Percentiles rank a stretch among this genome's conserved stretches.
phyloP scores from a whole-genome alignment of 202 grass and related monocot species.

The Setaria italica region DNA sequence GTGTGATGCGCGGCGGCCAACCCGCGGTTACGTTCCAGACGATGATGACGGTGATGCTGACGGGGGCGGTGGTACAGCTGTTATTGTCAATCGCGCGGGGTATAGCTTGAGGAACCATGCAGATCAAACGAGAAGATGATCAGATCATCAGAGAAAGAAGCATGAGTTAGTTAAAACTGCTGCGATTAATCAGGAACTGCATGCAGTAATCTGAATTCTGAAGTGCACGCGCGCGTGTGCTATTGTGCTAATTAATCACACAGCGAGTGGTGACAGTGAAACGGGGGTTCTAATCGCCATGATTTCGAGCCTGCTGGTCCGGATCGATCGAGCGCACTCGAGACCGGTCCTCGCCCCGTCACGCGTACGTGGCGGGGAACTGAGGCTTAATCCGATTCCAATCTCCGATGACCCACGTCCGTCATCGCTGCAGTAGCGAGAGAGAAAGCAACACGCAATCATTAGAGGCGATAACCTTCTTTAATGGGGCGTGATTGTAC shows the following conservation, averaged over 20 bases:
- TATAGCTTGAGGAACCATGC: background rate
- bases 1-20: background rate
- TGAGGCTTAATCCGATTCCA: background rate
- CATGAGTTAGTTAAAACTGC: background rate
- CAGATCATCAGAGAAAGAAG: no score
- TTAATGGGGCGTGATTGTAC: conserved; percentile 3
- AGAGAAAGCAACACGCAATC: background rate
- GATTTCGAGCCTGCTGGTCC: no score
- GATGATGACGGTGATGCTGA: background rate
- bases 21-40: background rate
- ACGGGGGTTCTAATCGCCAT: background rate
- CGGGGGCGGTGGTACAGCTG: background rate
- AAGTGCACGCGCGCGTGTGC: background rate
- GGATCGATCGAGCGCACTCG: no score
- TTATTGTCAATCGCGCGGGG: no score
- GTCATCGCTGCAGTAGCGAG: background rate
- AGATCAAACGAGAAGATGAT: no score
- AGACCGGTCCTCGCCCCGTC: background rate
- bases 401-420: background rate
- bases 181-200: background rate
- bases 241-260: background rate
- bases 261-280: background rate
- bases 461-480: background rate
- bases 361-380: background rate
- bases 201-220: no score